Evolutionary conservation across 2,329 filamentous ascomycete species (phyloP).

Genomic region (Kalaharituber pfeilii): DNA sequence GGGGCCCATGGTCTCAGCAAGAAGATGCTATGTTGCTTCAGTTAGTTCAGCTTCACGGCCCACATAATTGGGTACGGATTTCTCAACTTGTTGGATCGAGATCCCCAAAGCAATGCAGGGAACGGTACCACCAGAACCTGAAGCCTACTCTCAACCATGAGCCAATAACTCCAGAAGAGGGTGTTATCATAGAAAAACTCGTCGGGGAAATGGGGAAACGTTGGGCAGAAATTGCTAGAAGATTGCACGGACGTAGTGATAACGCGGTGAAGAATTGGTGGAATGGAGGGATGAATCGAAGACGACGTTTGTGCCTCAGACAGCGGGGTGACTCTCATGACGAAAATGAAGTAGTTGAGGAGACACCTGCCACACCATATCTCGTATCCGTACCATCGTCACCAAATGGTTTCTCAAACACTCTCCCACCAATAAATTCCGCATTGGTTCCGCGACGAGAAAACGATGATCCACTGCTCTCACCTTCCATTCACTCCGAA

Average conservation of each 20-base stretch:
- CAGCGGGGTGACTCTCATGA: constrained; percentile 17
- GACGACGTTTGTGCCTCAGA: constrained; percentile 33
- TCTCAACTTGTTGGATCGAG: constrained; percentile 56
- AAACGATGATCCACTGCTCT: constrained; percentile 44
- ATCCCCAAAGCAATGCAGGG: constrained; percentile 85
- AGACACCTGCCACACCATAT: constrained; percentile 20
- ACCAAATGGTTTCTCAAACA: constrained; percentile 15
- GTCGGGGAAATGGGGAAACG: constrained; percentile 65
- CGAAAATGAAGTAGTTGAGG: constrained; percentile 15
- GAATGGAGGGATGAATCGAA: constrained; percentile 82
- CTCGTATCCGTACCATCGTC: constrained; percentile 23
- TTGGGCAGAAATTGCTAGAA: constrained; percentile 83
- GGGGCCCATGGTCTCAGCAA: constrained; percentile 66
- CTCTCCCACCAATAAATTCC: constrained; percentile 20
- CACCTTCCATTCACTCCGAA: constrained; percentile 45
- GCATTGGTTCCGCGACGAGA: constrained; percentile 27
- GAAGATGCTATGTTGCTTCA: constrained; percentile 57
- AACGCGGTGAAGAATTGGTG: constrained; percentile 98
- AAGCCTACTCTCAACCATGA: constrained; percentile 58
- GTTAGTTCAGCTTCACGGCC: constrained; percentile 53
- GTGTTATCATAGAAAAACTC: constrained; percentile 54
- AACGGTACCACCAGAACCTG: constrained; percentile 85
- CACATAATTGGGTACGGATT: constrained; percentile 82
- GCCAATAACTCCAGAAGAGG: constrained; percentile 55
- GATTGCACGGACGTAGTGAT: constrained; percentile 69